Percentiles rank a stretch among this genome's conserved stretches.
Conservation (phyloP, 345 rosid genomes). For the Brassica cretica region DNA sequence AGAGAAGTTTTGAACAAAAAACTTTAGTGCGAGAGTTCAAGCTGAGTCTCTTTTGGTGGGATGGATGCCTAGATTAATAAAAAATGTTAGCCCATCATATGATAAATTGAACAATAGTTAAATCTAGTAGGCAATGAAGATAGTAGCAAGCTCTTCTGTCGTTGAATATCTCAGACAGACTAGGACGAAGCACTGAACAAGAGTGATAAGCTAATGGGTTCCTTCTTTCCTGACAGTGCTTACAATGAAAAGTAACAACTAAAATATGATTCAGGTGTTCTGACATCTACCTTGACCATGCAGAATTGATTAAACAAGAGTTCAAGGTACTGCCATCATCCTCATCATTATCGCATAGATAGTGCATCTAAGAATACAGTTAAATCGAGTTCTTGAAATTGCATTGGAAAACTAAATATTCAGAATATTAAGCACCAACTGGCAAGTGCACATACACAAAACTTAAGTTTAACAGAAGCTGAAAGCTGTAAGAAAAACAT, state of each 20-base stretch:
- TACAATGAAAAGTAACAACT: conserved; percentile 46
- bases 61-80: conserved; percentile 57
- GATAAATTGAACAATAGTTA: conserved; percentile 25
- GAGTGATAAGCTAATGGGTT: conserved; percentile 33
- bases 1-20: conserved; percentile 65
- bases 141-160: conserved; percentile 8
- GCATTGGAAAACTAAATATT: conserved; percentile 39
- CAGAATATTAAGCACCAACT: conserved; percentile 45
- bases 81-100: conserved; percentile 52
- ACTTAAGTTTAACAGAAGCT: conserved; percentile 13
- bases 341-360: conserved; percentile 97
- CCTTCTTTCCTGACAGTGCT: conserved; percentile 38
- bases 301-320: conserved; percentile 98
- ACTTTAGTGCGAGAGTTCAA: conserved; percentile 66
- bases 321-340: conserved; percentile 92
- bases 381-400: conserved; percentile 74
- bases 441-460: conserved; percentile 39
- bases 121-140: conserved; percentile 28
- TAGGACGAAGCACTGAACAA: conserved; percentile 27
- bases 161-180: conserved; percentile 24
- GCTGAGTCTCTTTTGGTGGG: conserved; percentile 73
- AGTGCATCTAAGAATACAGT: conserved; percentile 94
- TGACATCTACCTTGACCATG: conserved; percentile 89
- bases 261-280: conserved; percentile 59
- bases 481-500: conserved; percentile 42